phyloP scores from a whole-genome alignment of 306 rosid species.

The Pyrus communis region DNA sequence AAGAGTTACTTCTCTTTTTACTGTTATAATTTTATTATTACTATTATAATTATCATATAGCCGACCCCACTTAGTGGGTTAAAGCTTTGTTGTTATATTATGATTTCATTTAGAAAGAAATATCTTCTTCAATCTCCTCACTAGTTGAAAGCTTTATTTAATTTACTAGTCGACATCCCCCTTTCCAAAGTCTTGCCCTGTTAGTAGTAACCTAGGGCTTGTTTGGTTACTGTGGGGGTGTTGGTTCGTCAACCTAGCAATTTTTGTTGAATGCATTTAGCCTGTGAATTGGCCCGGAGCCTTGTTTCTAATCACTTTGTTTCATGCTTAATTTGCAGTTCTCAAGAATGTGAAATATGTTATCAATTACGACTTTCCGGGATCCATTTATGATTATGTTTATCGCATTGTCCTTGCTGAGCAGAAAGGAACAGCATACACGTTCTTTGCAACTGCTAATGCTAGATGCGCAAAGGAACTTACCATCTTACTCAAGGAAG shows the following conservation, averaged over 20 bases:
- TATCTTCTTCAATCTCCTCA: neutral
- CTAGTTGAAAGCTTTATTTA: neutral
- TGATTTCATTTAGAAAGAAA: too few relatives aligned
- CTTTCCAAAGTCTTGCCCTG: neutral
- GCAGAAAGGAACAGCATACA: conserved; percentile 94
- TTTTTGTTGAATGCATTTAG: neutral
- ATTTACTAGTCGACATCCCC: neutral
- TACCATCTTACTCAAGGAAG: conserved; percentile 79
- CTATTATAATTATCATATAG: too few relatives aligned
- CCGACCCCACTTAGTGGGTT: too few relatives aligned
- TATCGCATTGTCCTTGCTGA: conserved; percentile 98
- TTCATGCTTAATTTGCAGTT: conserved; percentile 38
- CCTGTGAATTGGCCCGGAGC: neutral
- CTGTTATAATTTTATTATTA: too few relatives aligned
- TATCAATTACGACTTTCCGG: conserved; percentile 88
- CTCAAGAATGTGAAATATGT: conserved; percentile 31
- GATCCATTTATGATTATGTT: conserved; percentile 96
- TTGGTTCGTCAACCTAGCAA: conserved; percentile 6
- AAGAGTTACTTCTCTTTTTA: neutral
- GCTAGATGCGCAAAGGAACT: conserved; percentile 96
- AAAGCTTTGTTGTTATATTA: too few relatives aligned
- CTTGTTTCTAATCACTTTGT: neutral
- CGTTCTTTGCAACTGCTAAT: conserved; percentile 92
- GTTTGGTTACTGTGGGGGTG: conserved; percentile 11
- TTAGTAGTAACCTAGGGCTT: neutral